A percentile compares a stretch with the other conserved stretches of the same genome.
Conservation (phyloP, 2,329 filamentous ascomycete genomes). For the Penicillium frequentans region DNA sequence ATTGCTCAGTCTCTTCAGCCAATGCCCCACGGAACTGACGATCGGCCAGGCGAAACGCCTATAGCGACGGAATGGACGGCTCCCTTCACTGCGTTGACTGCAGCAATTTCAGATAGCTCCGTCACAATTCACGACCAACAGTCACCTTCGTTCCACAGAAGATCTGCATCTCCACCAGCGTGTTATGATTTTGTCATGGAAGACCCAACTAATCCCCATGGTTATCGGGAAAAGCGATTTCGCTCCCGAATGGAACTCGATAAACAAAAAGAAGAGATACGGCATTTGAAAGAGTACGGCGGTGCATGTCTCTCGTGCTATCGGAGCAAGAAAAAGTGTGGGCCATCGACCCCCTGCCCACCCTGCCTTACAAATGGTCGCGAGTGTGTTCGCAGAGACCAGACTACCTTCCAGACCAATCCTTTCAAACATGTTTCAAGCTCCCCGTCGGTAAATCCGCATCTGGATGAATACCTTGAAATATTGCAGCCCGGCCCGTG, state of each 20-base stretch:
- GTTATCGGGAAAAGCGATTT: conserved; percentile 3
- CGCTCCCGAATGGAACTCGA: conserved; percentile 14
- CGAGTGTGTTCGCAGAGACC: conserved; percentile 23
- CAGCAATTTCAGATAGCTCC: neutral
- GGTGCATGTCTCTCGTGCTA: conserved; percentile 32
- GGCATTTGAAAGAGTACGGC: conserved; percentile 21
- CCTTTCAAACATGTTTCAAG: neutral
- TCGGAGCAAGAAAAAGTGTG: conserved; percentile 30
- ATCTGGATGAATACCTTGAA: neutral
- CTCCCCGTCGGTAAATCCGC: neutral
- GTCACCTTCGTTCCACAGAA: neutral
- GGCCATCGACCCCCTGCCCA: conserved; percentile 16
- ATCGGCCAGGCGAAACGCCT: neutral
- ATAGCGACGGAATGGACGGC: neutral
- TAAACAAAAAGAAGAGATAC: conserved; percentile 16
- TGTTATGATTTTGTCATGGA: conserved; percentile 10
- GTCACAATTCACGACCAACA: neutral
- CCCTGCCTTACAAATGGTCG: conserved; percentile 14
- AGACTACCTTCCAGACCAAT: neutral
- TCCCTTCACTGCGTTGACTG: neutral
- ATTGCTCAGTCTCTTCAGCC: neutral
- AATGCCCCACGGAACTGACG: neutral
- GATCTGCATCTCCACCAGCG: neutral
- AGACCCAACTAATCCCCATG: conserved; percentile 14
- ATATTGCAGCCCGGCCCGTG: neutral